Evolutionary conservation across 225 moss, liverwort and hornwort species (phyloP), one percentile per base, ranked within the genome.

Genomic region (Bryum argenteum): DNA sequence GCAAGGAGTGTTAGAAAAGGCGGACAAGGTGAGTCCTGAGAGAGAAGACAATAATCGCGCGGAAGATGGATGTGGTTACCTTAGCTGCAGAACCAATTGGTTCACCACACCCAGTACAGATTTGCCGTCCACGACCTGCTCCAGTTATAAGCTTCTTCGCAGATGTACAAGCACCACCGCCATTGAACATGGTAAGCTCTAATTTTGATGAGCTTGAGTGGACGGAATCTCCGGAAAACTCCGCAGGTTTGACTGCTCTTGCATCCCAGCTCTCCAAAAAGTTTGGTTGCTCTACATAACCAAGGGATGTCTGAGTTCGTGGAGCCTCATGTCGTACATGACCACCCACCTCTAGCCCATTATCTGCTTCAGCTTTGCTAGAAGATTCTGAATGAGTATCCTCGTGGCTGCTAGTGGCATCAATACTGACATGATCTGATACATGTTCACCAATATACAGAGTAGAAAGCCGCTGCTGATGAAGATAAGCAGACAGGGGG

Each of bases 351-450:
- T 87, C 83, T 72, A 87, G 45, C 54, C 75, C 87, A 81, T 83
- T 90, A 70, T 90, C 94, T 71, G 87, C 92, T 64, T 79, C 89
- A 67, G 85, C 89, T 81, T 89, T 88, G 78, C 84, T 77, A 72
- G 95, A 95, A 74, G 90, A 90, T 75, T 93, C 88, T 74, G 96
- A 93, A 63, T 88, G 89, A 73, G 85, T 90, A 79, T 96, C 96
- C 77, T 96, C 96, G 71, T 82, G 91, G 77, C 93, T 93, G 84
- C 93, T 91, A 75, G 87, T 84, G 73, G 90, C 87, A 58, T 93
- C 91, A 71, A 84, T 82, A 82, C 90, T 93, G 79, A 87, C 84
- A 83, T 91, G 93, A 75, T 96, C 92, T 64, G 87, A 81, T 66
- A 74, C 74, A 44, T 75, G 84, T 63, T 83, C 86, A 77, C 68